phyloP scores from a whole-genome alignment of 1,284 basidiomycete genomes.

The Anthracocystis panici-leucophaei region DNA sequence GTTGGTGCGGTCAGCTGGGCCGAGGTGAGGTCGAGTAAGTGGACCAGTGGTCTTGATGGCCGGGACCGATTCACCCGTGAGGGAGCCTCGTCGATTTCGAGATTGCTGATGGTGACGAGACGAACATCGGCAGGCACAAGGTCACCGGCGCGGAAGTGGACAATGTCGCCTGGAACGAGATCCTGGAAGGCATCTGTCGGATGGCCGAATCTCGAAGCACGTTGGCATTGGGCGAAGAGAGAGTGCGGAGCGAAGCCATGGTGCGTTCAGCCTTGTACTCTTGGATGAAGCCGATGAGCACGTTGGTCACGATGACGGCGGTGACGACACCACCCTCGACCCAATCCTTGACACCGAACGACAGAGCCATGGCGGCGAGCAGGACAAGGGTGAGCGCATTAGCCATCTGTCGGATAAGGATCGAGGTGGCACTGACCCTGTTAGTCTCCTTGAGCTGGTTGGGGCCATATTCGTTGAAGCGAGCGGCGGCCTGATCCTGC shows the following conservation, averaged over 20 bases:
- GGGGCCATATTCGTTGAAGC: slow-evolving; percentile 45
- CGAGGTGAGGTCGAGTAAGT: slow-evolving; percentile 47
- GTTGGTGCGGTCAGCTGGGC: slow-evolving; percentile 60
- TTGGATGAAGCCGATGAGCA: slow-evolving; percentile 63
- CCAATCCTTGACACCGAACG: slow-evolving; percentile 74
- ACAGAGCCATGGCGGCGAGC: slow-evolving; percentile 76
- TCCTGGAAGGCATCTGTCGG: slow-evolving; percentile 36
- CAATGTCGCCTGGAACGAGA: slow-evolving; percentile 73
- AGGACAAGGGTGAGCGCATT: slow-evolving; percentile 68
- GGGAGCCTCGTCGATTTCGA: slow-evolving; percentile 65
- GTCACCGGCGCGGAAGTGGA: slow-evolving; percentile 68
- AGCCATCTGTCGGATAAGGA: slow-evolving; percentile 63
- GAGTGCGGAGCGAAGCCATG: slow-evolving; percentile 61
- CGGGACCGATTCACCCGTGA: slow-evolving; percentile 63
- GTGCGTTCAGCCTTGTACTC: slow-evolving; percentile 65
- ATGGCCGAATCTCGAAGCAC: slow-evolving; percentile 51
- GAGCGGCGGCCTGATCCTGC: slow-evolving; percentile 38
- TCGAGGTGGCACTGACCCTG: slow-evolving; percentile 54
- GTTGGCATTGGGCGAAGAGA: slow-evolving; percentile 59
- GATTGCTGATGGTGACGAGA: slow-evolving; percentile 56
- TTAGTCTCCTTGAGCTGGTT: slow-evolving; percentile 59
- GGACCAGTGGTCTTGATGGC: slow-evolving; percentile 55
- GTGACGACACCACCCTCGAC: slow-evolving; percentile 77
- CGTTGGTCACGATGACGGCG: slow-evolving; percentile 71
- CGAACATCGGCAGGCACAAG: slow-evolving; percentile 63